Conservation (phyloP, 768 basidiomycete genomes). For the Cantharellus cinnabarinus region DNA sequence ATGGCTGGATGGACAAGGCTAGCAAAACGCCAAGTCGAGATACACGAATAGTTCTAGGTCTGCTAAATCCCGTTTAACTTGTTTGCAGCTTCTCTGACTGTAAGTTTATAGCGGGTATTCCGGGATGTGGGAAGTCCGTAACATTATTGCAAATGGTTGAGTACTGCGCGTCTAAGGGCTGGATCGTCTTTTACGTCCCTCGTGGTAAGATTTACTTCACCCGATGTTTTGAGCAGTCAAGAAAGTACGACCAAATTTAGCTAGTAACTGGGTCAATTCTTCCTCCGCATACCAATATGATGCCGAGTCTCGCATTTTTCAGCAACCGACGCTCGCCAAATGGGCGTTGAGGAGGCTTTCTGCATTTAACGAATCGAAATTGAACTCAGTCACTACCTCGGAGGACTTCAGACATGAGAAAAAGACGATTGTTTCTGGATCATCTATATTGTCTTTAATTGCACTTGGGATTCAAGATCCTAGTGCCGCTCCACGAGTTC, state of each 20-base stretch:
- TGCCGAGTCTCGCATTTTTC: slow-evolving; percentile 51
- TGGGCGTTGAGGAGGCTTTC: slow-evolving; percentile 43
- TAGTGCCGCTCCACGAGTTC: slow-evolving; percentile 29
- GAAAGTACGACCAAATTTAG: slow-evolving; percentile 14
- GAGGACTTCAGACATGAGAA: slow-evolving; percentile 27
- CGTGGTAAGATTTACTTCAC: slow-evolving; percentile 8
- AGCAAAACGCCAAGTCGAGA: slow-evolving; percentile 28
- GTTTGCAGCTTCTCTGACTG: background rate
- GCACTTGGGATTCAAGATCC: slow-evolving; percentile 36
- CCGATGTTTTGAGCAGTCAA: background rate
- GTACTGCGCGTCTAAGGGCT: slow-evolving; percentile 39
- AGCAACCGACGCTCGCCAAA: slow-evolving; percentile 44
- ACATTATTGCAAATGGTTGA: slow-evolving; percentile 58
- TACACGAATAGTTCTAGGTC: slow-evolving; percentile 45
- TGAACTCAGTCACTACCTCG: slow-evolving; percentile 24
- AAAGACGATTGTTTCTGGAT: slow-evolving; percentile 19
- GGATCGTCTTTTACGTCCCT: slow-evolving; percentile 76
- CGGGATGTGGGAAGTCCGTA: slow-evolving; percentile 68
- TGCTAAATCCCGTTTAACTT: slow-evolving; percentile 13
- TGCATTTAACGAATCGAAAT: slow-evolving; percentile 29
- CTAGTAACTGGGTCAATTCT: slow-evolving; percentile 46
- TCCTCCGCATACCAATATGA: slow-evolving; percentile 56
- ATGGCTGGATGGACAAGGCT: slow-evolving; percentile 33
- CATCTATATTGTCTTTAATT: slow-evolving; percentile 33
- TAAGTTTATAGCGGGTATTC: slow-evolving; percentile 33